Base-by-base conservation (phyloP, 306 rosid species). In the Datisca glomerata region DNA sequence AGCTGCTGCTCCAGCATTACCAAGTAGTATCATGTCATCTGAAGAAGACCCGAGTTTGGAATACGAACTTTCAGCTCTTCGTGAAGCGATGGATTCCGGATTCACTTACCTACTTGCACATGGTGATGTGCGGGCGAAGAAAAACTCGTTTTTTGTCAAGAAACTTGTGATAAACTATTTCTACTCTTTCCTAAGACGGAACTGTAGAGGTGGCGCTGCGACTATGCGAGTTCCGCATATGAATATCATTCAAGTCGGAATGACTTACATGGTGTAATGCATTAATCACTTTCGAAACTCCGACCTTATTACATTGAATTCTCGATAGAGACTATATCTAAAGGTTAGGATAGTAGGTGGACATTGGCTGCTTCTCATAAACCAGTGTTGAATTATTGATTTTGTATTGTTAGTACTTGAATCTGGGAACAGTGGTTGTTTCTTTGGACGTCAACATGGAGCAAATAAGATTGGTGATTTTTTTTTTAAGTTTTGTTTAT, bases 31-130 rank as follows among this genome's bases (percentile, higher is more conserved):
- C 47, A 68, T 77, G 81, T 45, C 93, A 33, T 43, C 64, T 6
- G 86, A 75, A 34, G 94, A 72, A 43, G 91, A 77, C 67, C 93
- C 93, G 4, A 35, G 91, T 48, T 62, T 89, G 50, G 98, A 80
- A 57, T 84, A 80, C 29, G 98, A 89, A 66, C 86, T 89, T 52
- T 66, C 93, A 2, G 95, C 92, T 11, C 83, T 83, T 27, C 61
- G 81, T 23, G 98, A 89, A 67, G 98, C 93, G 45, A 80, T 49
- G 24, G 95, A 78, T 46, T 89, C 98, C 14, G 95, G 98, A 61
- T 84, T 73, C 68, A 84, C 95, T 13, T 89, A 89, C 45, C 63
- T 89, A 66, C 77, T 89, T 21, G 95, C 79, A n/a, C 98, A 84
- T 17, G 91, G 81, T 9, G 79, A 74, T 35, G 98, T 89, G 62